A percentile compares a stretch with the other conserved stretches of the same genome.
These are phyloP conservation scores for Emericellopsis atlantica DNA, from an alignment of 2,329 filamentous ascomycete species.

Conservation along the genomic window DNA sequence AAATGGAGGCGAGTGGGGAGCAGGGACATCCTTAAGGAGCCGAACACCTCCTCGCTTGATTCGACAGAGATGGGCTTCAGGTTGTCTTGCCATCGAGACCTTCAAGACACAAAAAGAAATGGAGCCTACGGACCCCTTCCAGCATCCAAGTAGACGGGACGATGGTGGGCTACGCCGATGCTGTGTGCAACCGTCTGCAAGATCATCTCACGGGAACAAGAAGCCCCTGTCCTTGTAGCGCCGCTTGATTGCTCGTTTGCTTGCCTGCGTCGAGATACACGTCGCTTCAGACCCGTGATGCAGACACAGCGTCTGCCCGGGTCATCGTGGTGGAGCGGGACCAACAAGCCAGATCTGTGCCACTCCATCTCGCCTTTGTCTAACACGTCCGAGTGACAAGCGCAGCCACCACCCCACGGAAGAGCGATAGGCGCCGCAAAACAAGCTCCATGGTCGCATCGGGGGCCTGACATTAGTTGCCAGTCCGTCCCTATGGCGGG, in stretches of 20 bases:
- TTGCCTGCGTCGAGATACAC: too few species aligned
- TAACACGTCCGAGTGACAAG: constrained; percentile 3
- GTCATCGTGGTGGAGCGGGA: too few species aligned
- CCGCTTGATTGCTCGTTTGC: background rate
- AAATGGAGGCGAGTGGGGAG: constrained; percentile 15
- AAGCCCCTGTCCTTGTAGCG: background rate
- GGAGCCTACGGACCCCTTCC: constrained; percentile 10
- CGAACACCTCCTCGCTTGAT: constrained; percentile 4
- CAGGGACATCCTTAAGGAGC: background rate
- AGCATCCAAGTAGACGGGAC: constrained; percentile 20
- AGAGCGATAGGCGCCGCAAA: too few species aligned
- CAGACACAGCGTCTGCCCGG: too few species aligned
- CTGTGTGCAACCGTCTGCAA: constrained; percentile 7
- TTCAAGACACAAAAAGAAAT: constrained; percentile 8
- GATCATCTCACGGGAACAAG: constrained; percentile 14
- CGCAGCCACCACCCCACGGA: background rate
- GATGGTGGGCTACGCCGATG: constrained; percentile 11
- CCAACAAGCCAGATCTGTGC: constrained; percentile 22
- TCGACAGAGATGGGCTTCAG: constrained; percentile 3
- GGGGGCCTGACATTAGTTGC: too few species aligned
- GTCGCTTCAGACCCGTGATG: too few species aligned
- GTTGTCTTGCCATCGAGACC: constrained; percentile 5
- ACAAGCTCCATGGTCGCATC: too few species aligned
- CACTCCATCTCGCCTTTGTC: constrained; percentile 22
- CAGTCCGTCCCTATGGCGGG: background rate